Conservation (phyloP, 768 basidiomycete species). For the Lentinula sp. region DNA sequence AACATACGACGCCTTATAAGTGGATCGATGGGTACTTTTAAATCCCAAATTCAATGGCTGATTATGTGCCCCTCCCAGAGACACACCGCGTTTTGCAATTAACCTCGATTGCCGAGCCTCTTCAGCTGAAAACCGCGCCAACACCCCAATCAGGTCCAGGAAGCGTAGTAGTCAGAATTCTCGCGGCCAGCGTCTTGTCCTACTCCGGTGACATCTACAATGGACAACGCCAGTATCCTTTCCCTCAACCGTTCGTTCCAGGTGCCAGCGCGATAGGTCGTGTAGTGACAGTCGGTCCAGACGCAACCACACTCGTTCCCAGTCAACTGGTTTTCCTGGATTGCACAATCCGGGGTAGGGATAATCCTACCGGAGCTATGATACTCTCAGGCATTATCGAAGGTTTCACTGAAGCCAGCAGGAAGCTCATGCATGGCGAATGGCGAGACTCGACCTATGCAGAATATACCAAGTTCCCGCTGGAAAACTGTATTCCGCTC, state of each 20-base stretch:
- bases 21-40: not conserved
- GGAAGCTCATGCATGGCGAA: not conserved
- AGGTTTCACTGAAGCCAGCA: not conserved
- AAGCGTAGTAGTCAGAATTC: not conserved
- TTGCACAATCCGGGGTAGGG: not conserved
- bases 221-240: not conserved
- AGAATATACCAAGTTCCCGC: not conserved
- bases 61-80: not conserved
- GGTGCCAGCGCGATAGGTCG: not conserved
- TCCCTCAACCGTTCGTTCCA: not conserved
- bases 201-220: not conserved
- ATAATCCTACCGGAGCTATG: not conserved
- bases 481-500: not conserved
- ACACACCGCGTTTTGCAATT: not conserved
- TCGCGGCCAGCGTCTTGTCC: not conserved
- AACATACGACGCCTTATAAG: not conserved
- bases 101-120: not conserved
- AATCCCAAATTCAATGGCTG: not conserved
- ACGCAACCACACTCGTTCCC: not conserved
- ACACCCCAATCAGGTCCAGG: not conserved
- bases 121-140: not conserved
- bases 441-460: conserved; percentile 1
- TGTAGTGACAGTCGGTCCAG: not conserved
- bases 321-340: not conserved
- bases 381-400: not conserved